These are phyloP conservation scores for Galeopsis tetrahit DNA, from an alignment of 257 asterid species.

Conservation along the genomic window DNA sequence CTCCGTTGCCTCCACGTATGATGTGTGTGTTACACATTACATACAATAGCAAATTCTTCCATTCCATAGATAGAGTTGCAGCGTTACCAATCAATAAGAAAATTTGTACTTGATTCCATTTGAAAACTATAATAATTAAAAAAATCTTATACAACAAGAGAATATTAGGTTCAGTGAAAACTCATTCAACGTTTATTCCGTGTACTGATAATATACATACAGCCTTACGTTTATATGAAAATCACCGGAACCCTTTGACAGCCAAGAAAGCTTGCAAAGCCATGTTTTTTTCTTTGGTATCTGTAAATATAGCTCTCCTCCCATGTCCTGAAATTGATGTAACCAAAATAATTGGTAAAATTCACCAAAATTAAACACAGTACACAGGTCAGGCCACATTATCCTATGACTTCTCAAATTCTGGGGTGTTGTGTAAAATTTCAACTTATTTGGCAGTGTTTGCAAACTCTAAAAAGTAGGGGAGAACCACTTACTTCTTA, in stretches of 20 bases:
- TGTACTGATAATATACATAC: not conserved
- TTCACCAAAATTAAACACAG: not conserved
- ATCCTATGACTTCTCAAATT: not conserved
- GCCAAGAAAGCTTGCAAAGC: slow-evolving; percentile 48
- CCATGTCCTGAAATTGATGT: slow-evolving; percentile 51
- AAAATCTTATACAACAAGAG: too few relatives aligned
- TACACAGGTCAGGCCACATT: not conserved
- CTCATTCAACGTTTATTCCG: not conserved
- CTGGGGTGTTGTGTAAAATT: not conserved
- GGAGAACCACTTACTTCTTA: too few relatives aligned
- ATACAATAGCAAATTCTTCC: not conserved
- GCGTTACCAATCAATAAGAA: too few relatives aligned
- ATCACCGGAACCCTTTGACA: slow-evolving; percentile 38
- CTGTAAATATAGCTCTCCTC: slow-evolving; percentile 49
- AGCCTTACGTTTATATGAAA: not conserved
- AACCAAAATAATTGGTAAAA: not conserved
- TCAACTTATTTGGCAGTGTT: too few relatives aligned
- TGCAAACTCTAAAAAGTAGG: too few relatives aligned
- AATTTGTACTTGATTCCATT: too few relatives aligned
- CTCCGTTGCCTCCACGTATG: not conserved
- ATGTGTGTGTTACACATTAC: not conserved
- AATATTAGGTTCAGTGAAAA: too few relatives aligned
- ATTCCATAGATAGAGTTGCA: not conserved
- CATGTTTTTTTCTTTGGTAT: slow-evolving; percentile 45
- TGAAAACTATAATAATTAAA: too few relatives aligned